phyloP scores from a whole-genome alignment of 805 yeast species.

The Tetrapisispora phaffii region DNA sequence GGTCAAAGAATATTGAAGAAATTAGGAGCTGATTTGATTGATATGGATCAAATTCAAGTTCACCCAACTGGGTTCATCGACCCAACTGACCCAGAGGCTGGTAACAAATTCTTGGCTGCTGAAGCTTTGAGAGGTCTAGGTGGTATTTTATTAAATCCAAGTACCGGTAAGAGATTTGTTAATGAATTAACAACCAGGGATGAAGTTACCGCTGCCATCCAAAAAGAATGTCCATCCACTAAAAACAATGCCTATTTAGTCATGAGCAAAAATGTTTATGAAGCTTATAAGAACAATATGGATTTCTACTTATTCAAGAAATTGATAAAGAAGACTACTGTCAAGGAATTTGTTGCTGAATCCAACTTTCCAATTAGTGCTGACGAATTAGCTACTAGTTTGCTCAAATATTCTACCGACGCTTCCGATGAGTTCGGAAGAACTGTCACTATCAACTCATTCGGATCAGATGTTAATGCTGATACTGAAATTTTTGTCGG shows the following conservation, averaged over 20 bases:
- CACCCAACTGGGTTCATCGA: conserved; percentile 57
- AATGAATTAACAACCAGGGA: conserved; percentile 50
- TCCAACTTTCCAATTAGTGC: conserved; percentile 15
- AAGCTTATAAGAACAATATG: conserved; percentile 39
- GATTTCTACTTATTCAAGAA: conserved; percentile 40
- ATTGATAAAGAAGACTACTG: conserved; percentile 25
- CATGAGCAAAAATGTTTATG: conserved; percentile 37
- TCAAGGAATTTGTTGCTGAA: conserved; percentile 25
- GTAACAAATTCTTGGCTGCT: conserved; percentile 51
- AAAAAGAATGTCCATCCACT: conserved; percentile 21
- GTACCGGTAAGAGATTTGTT: conserved; percentile 40
- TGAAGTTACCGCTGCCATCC: conserved; percentile 38
- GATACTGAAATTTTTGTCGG: conserved; percentile 36
- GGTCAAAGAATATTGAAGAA: conserved; percentile 40
- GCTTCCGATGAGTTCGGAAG: conserved; percentile 32
- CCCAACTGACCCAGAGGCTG: conserved; percentile 31
- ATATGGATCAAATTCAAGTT: conserved; percentile 53
- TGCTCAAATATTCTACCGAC: conserved; percentile 16
- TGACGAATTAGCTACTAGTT: conserved; percentile 15
- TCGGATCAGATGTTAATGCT: conserved; percentile 15
- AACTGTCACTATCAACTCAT: conserved; percentile 25
- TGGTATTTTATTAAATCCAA: conserved; percentile 40
- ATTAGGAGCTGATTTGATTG: conserved; percentile 41
- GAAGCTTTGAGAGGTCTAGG: conserved; percentile 54
- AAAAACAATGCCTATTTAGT: conserved; percentile 30